These are phyloP conservation scores for Iris pallida DNA, from an alignment of 116 monocot genomes.

Conservation along the genomic window DNA sequence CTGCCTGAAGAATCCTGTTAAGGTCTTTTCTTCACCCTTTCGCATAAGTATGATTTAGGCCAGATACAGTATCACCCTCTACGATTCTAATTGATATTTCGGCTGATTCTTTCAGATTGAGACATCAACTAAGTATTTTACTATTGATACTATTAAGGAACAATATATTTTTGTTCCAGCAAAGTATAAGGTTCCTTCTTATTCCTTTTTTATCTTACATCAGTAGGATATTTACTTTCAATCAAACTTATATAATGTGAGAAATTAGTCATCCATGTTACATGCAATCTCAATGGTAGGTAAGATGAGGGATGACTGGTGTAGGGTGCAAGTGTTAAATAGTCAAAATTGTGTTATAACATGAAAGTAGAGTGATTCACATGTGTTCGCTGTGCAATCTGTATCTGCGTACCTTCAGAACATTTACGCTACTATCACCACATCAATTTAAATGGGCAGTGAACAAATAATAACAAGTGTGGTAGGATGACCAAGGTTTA, in stretches of 20 bases:
- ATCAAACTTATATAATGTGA: neutral
- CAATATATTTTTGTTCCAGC: slow-evolving; percentile 65
- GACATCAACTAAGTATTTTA: slow-evolving; percentile 72
- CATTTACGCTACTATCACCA: no score
- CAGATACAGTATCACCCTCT: neutral
- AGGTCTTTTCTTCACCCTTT: slow-evolving; percentile 35
- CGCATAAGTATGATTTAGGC: neutral
- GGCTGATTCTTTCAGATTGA: slow-evolving; percentile 55
- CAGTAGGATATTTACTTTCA: neutral
- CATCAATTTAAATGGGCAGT: no score
- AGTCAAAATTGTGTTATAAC: no score
- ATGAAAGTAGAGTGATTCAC: no score
- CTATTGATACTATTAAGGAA: slow-evolving; percentile 88
- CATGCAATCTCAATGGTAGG: neutral
- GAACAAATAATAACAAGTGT: no score
- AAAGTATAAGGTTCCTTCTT: slow-evolving; percentile 59
- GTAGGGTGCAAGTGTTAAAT: no score
- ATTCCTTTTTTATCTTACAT: neutral
- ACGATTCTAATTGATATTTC: neutral
- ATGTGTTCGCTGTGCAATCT: no score
- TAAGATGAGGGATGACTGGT: neutral
- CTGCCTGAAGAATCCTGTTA: slow-evolving; percentile 89
- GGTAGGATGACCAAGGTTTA: no score
- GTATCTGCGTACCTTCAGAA: no score
- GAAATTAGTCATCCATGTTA: neutral